These are phyloP conservation scores for Monilinia fructicola DNA, from an alignment of 2,329 filamentous ascomycete genomes.

Conservation along the genomic window DNA sequence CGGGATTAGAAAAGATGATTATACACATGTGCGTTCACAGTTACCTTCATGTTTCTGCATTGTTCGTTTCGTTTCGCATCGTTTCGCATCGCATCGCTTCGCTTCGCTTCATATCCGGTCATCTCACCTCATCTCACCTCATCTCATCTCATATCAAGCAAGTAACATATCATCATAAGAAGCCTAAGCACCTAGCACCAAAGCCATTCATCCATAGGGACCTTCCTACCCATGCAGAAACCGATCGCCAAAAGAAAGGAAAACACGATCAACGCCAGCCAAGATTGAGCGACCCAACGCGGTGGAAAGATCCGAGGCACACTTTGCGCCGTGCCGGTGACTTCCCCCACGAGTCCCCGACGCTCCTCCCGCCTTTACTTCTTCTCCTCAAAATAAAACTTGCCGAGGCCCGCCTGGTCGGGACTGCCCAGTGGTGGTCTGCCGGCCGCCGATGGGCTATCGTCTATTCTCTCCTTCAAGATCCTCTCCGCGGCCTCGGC, in stretches of 20 bases:
- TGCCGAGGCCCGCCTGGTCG: conserved; percentile 51
- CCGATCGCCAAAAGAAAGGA: background rate
- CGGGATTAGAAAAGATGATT: too few relatives aligned
- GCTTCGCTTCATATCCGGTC: too few relatives aligned
- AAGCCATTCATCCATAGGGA: background rate
- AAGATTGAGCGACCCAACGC: background rate
- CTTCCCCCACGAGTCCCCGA: background rate
- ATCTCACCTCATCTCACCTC: background rate
- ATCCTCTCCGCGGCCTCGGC: conserved; percentile 64
- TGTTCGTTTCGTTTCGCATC: too few relatives aligned
- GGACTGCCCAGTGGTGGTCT: conserved; percentile 46
- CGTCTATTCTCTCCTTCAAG: conserved; percentile 58
- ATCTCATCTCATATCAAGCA: background rate
- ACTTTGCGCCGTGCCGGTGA: fast-evolving
- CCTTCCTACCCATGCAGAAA: background rate
- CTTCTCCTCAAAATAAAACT: conserved; percentile 60
- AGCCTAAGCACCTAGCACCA: conserved; percentile 1
- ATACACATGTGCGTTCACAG: too few relatives aligned
- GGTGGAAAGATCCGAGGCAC: too few relatives aligned
- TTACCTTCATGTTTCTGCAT: too few relatives aligned
- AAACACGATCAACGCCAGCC: conserved; percentile 1
- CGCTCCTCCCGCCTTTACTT: conserved; percentile 28
- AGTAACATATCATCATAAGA: background rate
- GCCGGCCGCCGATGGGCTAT: conserved; percentile 45
- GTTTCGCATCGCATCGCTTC: too few relatives aligned